These are phyloP conservation scores for Xylaria sp. DNA, from an alignment of 495 filamentous ascomycete genomes.

Conservation along the genomic window DNA sequence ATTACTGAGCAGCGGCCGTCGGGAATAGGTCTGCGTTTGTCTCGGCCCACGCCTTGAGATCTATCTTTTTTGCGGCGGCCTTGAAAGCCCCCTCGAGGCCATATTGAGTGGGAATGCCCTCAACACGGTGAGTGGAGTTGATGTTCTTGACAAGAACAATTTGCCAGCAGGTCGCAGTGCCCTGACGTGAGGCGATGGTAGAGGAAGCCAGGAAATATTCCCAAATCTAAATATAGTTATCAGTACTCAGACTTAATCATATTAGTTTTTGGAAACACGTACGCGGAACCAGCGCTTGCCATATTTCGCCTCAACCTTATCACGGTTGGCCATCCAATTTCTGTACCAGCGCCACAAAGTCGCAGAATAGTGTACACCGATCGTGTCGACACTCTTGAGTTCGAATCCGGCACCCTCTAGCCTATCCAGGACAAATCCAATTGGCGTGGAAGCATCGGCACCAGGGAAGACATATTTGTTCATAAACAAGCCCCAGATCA, in stretches of 20 bases:
- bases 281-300: conserved; percentile 95
- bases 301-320: conserved; percentile 96
- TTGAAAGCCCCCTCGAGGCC: conserved; percentile 74
- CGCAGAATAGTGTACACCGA: conserved; percentile 96
- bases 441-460: conserved; percentile 82
- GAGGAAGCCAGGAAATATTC: conserved; percentile 96
- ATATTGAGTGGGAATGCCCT: conserved; percentile 80
- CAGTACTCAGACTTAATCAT: not conserved
- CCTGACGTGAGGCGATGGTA: conserved; percentile 93
- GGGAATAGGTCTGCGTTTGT: conserved; percentile 53
- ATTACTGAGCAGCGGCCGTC: conserved; percentile 45
- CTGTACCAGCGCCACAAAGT: conserved; percentile 99
- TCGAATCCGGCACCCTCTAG: conserved; percentile 81
- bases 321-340: conserved; percentile 96
- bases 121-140: conserved; percentile 92
- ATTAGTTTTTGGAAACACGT: conserved; percentile 48
- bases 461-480: conserved; percentile 93
- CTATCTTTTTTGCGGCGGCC: conserved; percentile 45
- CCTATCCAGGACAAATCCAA: conserved; percentile 71
- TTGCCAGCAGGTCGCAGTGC: conserved; percentile 93
- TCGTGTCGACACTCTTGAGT: conserved; percentile 79
- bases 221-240: conserved; percentile 74
- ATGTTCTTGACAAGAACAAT: conserved; percentile 96
- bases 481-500: conserved; percentile 89
- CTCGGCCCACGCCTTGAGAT: conserved; percentile 54